Evolutionary conservation across 148 eudicot genomes (phyloP).

Genomic region (Arbutus unedo): DNA sequence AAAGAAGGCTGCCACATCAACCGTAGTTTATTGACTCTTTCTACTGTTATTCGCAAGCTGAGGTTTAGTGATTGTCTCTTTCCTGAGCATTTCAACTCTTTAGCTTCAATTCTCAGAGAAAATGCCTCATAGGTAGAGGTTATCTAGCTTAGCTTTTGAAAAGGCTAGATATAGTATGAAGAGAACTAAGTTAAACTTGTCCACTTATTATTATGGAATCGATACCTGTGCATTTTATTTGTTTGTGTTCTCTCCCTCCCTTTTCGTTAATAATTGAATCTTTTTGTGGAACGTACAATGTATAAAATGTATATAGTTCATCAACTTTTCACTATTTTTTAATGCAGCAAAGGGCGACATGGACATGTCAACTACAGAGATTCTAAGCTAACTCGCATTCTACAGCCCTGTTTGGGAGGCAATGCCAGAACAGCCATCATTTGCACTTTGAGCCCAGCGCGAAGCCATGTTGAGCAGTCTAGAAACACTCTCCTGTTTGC

Average conservation of each 20-base stretch:
- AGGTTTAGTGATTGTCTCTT: constrained; percentile 43
- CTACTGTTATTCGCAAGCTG: constrained; percentile 82
- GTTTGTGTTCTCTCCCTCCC: not conserved
- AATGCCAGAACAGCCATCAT: constrained; percentile 95
- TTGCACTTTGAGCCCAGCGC: constrained; percentile 96
- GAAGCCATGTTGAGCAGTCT: constrained; percentile 81
- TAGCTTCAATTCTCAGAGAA: not conserved
- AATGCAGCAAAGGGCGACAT: constrained; percentile 75
- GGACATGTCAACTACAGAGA: constrained; percentile 87
- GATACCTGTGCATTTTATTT: not conserved
- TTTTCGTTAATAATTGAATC: not conserved
- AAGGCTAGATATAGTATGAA: not conserved
- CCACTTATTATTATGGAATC: not conserved
- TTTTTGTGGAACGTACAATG: not conserved
- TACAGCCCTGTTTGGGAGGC: constrained; percentile 91
- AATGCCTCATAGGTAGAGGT: not conserved
- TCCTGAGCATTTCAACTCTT: constrained; percentile 11
- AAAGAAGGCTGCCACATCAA: constrained; percentile 96
- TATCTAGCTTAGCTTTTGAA: not conserved
- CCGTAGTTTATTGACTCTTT: constrained; percentile 78
- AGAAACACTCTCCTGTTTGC: constrained; percentile 91
- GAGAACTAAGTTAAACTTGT: not conserved
- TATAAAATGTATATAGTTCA: not conserved
- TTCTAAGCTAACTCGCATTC: constrained; percentile 95
- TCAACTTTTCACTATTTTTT: not conserved